These are phyloP conservation scores for Podospora sp. DNA, from an alignment of 495 filamentous ascomycete genomes.

Conservation along the genomic window DNA sequence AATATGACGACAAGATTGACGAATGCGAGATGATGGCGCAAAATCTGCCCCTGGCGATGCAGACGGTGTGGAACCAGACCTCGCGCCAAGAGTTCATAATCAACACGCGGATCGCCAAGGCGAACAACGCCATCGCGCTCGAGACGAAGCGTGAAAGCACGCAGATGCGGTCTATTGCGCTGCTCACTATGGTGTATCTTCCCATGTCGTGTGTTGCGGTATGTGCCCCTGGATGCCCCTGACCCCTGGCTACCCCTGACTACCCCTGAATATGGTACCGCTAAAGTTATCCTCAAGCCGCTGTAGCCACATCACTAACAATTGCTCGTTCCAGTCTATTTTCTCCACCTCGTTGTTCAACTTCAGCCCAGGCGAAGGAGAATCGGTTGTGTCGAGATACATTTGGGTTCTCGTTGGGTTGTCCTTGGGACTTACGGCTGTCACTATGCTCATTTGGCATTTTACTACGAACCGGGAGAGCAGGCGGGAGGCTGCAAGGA, in stretches of 20 bases:
- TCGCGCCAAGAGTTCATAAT: slow-evolving; percentile 16
- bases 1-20: slow-evolving; percentile 25
- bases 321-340: slow-evolving; percentile 17
- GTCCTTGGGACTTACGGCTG: background rate
- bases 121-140: slow-evolving; percentile 19
- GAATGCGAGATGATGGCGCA: slow-evolving; percentile 22
- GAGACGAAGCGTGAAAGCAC: slow-evolving; percentile 16
- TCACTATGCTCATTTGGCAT: slow-evolving; percentile 14
- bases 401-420: slow-evolving; percentile 20
- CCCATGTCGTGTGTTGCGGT: slow-evolving; percentile 22
- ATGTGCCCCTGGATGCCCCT: background rate
- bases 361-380: slow-evolving; percentile 14
- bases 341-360: slow-evolving; percentile 21
- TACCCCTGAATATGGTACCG: no score
- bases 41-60: slow-evolving; percentile 20
- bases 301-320: no score
- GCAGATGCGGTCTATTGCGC: slow-evolving; percentile 24
- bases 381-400: slow-evolving; percentile 16
- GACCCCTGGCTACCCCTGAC: background rate
- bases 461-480: slow-evolving; percentile 14
- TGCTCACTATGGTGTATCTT: slow-evolving; percentile 20
- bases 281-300: no score
- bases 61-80: slow-evolving; percentile 20
- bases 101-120: slow-evolving; percentile 16
- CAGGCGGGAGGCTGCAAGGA: background rate